Base-by-base conservation (phyloP, 148 eudicot genomes). In the Chenopodium formosanum region DNA sequence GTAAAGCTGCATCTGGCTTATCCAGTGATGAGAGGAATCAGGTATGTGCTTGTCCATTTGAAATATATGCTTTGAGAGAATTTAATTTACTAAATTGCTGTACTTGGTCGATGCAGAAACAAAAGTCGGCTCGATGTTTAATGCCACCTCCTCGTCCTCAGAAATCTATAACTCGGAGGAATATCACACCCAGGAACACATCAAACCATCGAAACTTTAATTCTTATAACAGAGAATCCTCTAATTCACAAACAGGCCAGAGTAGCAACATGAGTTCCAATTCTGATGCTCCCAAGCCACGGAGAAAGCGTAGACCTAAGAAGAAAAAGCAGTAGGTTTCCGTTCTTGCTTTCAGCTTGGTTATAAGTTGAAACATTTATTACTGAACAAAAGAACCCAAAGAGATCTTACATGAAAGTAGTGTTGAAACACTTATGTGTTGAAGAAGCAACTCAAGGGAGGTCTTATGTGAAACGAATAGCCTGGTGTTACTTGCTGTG, bases 251-350 rank as follows among this genome's bases (percentile, higher is more conserved):
- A 48, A 86, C 86, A 6, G 91, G 98, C 32, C 92, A 94, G 81
- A 90, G 91, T 79, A 90, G 94, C 84, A 94, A 89, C 78, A 58
- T 93, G 79, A 96, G 98, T 84, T 94, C 98, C 77, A 94, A 90
- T 83, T 96, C 98, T 40, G 99, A 96, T 83, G 97, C 98, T 37
- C 90, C 86, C 62, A 96, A 94, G 79, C 92, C 92, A 23, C 82
- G 84, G 75, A 91, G 98, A 80, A 96, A 94, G 90, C 92, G 99
- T 87, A 89, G 98, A 83, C 98, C 98, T 44, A 95, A 94, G 89
- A 96, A 96, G 93, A 93, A 89, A 80, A 94, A 85, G 74, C 91
- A 90, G 81, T 88, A 89, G 87, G 85, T 25, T 48, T 79, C 48
- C 5, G 47, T 72, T 72, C 4, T 70, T 70, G 50, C 73, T 37